Conservation (phyloP, 129 eudicot species). For the Lonicera japonica region DNA sequence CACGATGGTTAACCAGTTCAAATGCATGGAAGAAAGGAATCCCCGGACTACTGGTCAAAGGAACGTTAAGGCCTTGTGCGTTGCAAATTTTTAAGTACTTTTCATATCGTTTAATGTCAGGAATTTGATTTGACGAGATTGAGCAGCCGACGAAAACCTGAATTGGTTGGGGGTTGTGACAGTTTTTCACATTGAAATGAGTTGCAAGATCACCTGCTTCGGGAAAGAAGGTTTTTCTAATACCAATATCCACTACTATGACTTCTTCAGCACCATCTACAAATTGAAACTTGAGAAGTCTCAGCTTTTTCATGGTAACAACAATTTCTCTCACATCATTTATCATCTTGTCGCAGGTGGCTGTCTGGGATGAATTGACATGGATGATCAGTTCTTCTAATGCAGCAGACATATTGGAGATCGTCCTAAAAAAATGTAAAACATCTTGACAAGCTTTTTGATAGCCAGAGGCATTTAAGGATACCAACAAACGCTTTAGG, state of each 20-base stretch:
- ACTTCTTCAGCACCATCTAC: neutral
- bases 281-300: slow-evolving; percentile 18
- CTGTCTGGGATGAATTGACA: neutral
- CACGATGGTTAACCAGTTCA: slow-evolving; percentile 24
- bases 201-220: slow-evolving; percentile 2
- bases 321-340: neutral
- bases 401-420: slow-evolving; percentile 1
- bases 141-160: slow-evolving; percentile 15
- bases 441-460: neutral
- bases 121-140: slow-evolving; percentile 10
- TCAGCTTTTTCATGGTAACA: slow-evolving; percentile 3
- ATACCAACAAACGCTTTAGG: slow-evolving; percentile 19
- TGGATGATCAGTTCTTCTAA: slow-evolving; percentile 22
- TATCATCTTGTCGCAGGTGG: neutral
- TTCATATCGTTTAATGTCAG: slow-evolving; percentile 4
- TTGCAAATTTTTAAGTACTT: slow-evolving; percentile 1
- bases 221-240: slow-evolving; percentile 4
- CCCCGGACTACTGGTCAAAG: neutral
- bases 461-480: slow-evolving; percentile 1
- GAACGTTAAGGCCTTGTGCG: slow-evolving; percentile 4
- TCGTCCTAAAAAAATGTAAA: neutral
- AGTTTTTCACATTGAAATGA: too few species aligned
- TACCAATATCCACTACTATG: slow-evolving; percentile 1
- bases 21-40: slow-evolving; percentile 13
- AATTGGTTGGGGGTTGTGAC: too few species aligned